These are phyloP conservation scores for Pestalotiopsis sp. DNA, from an alignment of 2,329 filamentous ascomycete genomes.

Conservation along the genomic window DNA sequence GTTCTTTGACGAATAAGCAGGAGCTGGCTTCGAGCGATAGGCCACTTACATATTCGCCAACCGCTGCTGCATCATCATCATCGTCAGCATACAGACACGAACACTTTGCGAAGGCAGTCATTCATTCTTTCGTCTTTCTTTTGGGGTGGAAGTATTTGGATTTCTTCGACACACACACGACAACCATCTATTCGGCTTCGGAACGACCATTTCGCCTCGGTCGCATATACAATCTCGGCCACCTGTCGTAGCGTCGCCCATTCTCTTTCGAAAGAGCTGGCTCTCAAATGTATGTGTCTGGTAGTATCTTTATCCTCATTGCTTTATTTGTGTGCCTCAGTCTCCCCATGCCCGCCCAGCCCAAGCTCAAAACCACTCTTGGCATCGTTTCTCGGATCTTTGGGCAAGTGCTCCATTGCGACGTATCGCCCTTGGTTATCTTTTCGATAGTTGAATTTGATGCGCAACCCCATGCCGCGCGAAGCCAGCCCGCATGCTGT, in stretches of 20 bases:
- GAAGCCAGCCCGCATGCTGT: conserved; percentile 3
- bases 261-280: background rate
- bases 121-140: background rate
- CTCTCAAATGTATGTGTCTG: background rate
- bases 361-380: background rate
- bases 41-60: conserved; percentile 7
- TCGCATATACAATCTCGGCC: background rate
- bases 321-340: background rate
- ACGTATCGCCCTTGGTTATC: background rate
- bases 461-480: conserved; percentile 1
- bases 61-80: background rate
- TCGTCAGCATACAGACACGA: background rate
- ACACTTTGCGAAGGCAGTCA: background rate
- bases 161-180: background rate
- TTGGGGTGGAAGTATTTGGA: background rate
- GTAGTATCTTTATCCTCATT: background rate
- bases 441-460: background rate
- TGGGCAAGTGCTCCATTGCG: conserved; percentile 5
- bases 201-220: background rate
- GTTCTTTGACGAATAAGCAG: background rate
- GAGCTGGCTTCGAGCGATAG: background rate
- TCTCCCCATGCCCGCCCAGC: background rate
- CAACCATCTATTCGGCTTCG: background rate
- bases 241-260: background rate
- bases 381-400: background rate